These are phyloP conservation scores for Chaetomium sp. DNA, from an alignment of 2,329 filamentous ascomycete species.

Conservation along the genomic window DNA sequence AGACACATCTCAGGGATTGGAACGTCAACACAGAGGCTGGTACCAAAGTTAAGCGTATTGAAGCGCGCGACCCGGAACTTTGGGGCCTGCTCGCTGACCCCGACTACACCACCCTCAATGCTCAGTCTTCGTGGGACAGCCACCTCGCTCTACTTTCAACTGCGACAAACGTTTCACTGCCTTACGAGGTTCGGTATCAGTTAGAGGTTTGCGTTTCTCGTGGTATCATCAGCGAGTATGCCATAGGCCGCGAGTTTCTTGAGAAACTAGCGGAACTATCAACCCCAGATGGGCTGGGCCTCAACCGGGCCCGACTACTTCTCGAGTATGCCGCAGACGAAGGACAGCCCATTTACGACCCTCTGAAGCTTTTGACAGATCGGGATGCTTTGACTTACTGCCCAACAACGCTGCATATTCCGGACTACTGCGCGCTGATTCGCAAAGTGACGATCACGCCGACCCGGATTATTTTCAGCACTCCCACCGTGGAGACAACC, in stretches of 20 bases:
- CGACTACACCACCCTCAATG: neutral
- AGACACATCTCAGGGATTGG: conserved; percentile 58
- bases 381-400: conserved; percentile 42
- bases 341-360: conserved; percentile 56
- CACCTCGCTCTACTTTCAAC: conserved; percentile 29
- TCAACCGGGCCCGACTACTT: conserved; percentile 53
- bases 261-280: conserved; percentile 46
- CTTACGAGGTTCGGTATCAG: conserved; percentile 77
- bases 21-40: conserved; percentile 50
- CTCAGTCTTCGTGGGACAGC: conserved; percentile 8
- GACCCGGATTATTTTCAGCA: conserved; percentile 70
- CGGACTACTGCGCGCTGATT: conserved; percentile 66
- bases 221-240: conserved; percentile 68
- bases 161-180: conserved; percentile 40
- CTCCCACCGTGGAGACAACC: conserved; percentile 75
- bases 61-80: conserved; percentile 30
- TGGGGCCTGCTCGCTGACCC: conserved; percentile 37
- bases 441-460: conserved; percentile 78
- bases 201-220: conserved; percentile 89
- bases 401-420: conserved; percentile 45
- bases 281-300: conserved; percentile 30
- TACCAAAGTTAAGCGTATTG: conserved; percentile 36
- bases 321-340: conserved; percentile 69
- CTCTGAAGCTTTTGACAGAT: conserved; percentile 64
- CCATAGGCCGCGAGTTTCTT: conserved; percentile 62